Conservation (phyloP, 1,284 basidiomycete species). For the Athelia psychrophila region DNA sequence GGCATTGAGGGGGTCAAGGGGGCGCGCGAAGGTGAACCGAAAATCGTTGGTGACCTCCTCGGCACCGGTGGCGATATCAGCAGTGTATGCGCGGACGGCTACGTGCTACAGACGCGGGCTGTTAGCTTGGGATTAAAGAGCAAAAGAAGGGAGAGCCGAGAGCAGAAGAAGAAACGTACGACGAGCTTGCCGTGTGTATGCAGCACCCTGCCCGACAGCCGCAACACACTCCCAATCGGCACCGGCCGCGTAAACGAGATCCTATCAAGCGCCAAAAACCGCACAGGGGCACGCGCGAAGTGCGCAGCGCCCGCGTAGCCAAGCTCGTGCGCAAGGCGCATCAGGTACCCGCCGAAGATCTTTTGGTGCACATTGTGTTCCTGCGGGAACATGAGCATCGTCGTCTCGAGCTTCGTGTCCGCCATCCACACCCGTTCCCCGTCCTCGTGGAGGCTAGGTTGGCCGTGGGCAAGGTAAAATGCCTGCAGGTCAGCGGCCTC, state of each 20-base stretch:
- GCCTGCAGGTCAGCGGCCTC: conserved; percentile 70
- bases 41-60: conserved; percentile 73
- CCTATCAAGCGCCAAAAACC: conserved; percentile 75
- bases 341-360: conserved; percentile 69
- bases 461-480: conserved; percentile 60
- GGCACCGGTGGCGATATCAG: conserved; percentile 35
- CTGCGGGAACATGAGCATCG: conserved; percentile 84
- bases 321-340: conserved; percentile 72
- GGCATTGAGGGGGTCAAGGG: no score
- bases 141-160: background rate
- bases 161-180: conserved; percentile 37
- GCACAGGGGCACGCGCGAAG: conserved; percentile 66
- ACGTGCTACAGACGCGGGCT: background rate
- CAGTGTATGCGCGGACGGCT: background rate
- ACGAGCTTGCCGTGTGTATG: conserved; percentile 48
- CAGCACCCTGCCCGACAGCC: conserved; percentile 66
- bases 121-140: background rate
- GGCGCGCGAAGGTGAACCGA: conserved; percentile 62
- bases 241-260: conserved; percentile 82
- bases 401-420: conserved; percentile 61
- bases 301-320: conserved; percentile 72
- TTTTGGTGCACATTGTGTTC: conserved; percentile 84
- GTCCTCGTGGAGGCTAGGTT: conserved; percentile 13
- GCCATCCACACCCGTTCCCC: conserved; percentile 63
- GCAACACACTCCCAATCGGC: conserved; percentile 77